These are phyloP conservation scores for Eutrema salsugineum DNA, from an alignment of 441 rosid species.

Conservation along the genomic window DNA sequence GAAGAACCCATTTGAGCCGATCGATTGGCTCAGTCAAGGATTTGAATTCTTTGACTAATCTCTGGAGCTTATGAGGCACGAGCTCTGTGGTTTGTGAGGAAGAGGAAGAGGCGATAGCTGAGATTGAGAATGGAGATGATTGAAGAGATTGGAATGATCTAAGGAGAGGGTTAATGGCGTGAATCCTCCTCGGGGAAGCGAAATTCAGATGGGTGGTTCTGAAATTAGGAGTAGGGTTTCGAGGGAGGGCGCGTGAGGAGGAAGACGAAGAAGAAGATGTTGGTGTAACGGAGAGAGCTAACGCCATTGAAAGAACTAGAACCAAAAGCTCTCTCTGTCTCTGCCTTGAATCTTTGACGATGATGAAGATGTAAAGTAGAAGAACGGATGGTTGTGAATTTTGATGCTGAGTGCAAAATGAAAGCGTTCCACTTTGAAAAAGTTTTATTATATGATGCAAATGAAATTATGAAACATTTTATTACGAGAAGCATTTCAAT, in stretches of 20 bases:
- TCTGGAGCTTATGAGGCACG: conserved; percentile 45
- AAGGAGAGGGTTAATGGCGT: conserved; percentile 9
- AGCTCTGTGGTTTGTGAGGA: conserved; percentile 42
- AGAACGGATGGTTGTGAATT: conserved; percentile 12
- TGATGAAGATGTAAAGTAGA: conserved; percentile 17
- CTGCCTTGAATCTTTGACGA: not conserved
- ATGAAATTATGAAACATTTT: not conserved
- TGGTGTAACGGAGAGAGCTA: conserved; percentile 33
- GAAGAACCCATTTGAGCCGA: conserved; percentile 68
- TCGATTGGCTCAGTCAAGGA: conserved; percentile 56
- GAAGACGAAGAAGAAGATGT: conserved; percentile 22
- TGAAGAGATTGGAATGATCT: conserved; percentile 27
- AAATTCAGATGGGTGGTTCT: conserved; percentile 27
- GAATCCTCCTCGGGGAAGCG: conserved; percentile 11
- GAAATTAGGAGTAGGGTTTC: conserved; percentile 27
- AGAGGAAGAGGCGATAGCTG: conserved; percentile 46
- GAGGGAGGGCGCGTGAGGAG: conserved; percentile 25
- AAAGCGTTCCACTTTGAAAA: conserved; percentile 8
- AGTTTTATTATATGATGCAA: not conserved
- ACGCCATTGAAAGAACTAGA: conserved; percentile 18
- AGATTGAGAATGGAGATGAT: conserved; percentile 43
- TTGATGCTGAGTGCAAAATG: conserved; percentile 15
- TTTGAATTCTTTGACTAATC: conserved; percentile 57
- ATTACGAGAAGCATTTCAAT: not conserved
- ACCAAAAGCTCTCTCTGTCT: not conserved